Evolutionary conservation across 306 rosid species (phyloP), one percentile per base, ranked within the genome.

Genomic region (Herpetospermum pedunculosum): DNA sequence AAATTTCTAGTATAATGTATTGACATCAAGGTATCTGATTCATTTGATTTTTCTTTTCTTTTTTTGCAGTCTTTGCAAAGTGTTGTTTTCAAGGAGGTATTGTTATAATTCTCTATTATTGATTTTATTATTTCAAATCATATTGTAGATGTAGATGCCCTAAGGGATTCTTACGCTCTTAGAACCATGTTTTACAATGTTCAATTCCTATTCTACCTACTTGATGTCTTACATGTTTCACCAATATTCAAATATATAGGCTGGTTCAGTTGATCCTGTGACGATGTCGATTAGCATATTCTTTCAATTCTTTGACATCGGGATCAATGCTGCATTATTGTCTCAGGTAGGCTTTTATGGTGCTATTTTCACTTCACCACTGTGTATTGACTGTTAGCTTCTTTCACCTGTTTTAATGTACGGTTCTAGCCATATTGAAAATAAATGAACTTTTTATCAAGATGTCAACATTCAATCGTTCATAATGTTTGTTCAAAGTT

Each of bases 71-170:
- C 98, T 75, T 81, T 94, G 79, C 98, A 94, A 84, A 94, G 98
- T 83, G 98, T 94, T 75, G 97, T 91, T 80, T 91, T 94, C 88
- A 91, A 94, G 85, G 96, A 94, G 98, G 98, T 91, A 89, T 43
- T 28, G 59, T 38, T 65, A 26, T 38, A 9, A 6, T 75, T 25
- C 29, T 68, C 8, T 58, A 55, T n/a, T 28, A 4, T 52, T 50
- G 23, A 65, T 28, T 28, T 48, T 21, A 32, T 46, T 35, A 38
- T 70, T 23, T 74, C 18, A 29, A 43, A 38, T 18, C 52, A 29
- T 16, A 3, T 26, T 3, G 4, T 70, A 46, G 9, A 44, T 70
- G 40, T 70, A 28, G 25, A 62, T 32, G 67, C 23, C 67, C 23
- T 26, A 43, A 13, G 50, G 32, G 74, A 28, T 8, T 46, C 25